Conservation (phyloP, 192 early-diverging fungal genomes). For the Entophlyctis luteolus region DNA sequence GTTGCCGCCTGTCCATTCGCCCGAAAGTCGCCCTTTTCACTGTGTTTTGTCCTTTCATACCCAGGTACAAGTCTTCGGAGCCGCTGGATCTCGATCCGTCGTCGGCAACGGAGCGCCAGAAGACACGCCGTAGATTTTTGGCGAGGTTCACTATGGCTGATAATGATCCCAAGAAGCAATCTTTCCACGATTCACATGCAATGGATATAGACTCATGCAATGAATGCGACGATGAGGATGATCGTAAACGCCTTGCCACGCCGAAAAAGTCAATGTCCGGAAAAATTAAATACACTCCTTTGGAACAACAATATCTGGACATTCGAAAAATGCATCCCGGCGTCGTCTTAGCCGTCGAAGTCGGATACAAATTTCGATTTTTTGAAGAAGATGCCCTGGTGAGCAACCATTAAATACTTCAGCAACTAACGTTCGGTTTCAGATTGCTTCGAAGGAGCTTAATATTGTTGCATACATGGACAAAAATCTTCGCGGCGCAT, state of each 20-base stretch:
- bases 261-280: background rate
- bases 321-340: constrained; percentile 69
- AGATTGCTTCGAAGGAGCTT: constrained; percentile 44
- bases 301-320: constrained; percentile 78
- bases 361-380: constrained; percentile 92
- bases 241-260: too few species aligned
- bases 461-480: constrained; percentile 77
- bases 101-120: too few species aligned
- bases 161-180: too few species aligned
- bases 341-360: constrained; percentile 77
- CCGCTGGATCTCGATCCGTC: too few species aligned
- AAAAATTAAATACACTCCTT: constrained; percentile 58
- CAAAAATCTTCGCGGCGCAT: constrained; percentile 74
- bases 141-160: too few species aligned
- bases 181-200: too few species aligned
- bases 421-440: background rate
- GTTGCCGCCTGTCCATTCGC: too few species aligned
- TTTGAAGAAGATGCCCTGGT: constrained; percentile 85
- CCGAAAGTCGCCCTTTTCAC: too few species aligned
- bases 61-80: too few species aligned
- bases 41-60: too few species aligned
- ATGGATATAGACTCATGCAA: background rate
- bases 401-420: background rate
- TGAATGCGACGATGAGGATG: background rate
- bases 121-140: too few species aligned